phyloP scores from a whole-genome alignment of 2,329 filamentous ascomycete species.

The Domatiomyces catenatus region DNA sequence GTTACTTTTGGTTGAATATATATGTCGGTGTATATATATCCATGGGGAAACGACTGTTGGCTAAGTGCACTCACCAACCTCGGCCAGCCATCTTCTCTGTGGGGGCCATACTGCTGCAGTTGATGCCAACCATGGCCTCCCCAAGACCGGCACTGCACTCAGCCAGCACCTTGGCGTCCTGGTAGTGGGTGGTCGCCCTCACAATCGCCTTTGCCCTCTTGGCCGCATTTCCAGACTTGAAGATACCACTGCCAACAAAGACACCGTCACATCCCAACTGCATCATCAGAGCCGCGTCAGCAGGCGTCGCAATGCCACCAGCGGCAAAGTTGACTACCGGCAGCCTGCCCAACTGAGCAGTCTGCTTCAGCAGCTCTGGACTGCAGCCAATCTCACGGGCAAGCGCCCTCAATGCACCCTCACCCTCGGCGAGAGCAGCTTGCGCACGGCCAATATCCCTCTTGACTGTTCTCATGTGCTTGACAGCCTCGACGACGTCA shows the following conservation, averaged over 20 bases:
- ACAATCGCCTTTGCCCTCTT: slow-evolving; percentile 91
- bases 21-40: not conserved
- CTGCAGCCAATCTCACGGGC: slow-evolving; percentile 72
- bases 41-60: not conserved
- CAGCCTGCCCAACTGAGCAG: slow-evolving; percentile 69
- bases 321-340: slow-evolving; percentile 97
- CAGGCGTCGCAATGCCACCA: slow-evolving; percentile 97
- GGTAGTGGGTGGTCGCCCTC: slow-evolving; percentile 79
- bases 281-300: slow-evolving; percentile 97
- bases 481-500: slow-evolving; percentile 90
- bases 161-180: slow-evolving; percentile 69
- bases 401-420: slow-evolving; percentile 60
- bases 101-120: slow-evolving; percentile 60
- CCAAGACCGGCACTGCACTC: slow-evolving; percentile 77
- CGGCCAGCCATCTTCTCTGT: slow-evolving; percentile 69
- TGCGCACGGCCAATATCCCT: slow-evolving; percentile 61
- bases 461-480: slow-evolving; percentile 87
- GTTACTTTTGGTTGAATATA: not conserved
- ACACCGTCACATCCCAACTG: slow-evolving; percentile 95
- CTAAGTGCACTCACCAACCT: slow-evolving; percentile 50
- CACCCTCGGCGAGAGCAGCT: slow-evolving; percentile 37
- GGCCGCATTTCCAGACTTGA: slow-evolving; percentile 84
- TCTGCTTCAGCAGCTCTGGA: slow-evolving; percentile 66
- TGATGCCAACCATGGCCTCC: slow-evolving; percentile 97
- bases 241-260: slow-evolving; percentile 92